These are phyloP conservation scores for Sclerotinia minor DNA, from an alignment of 2,329 filamentous ascomycete genomes.

Conservation along the genomic window DNA sequence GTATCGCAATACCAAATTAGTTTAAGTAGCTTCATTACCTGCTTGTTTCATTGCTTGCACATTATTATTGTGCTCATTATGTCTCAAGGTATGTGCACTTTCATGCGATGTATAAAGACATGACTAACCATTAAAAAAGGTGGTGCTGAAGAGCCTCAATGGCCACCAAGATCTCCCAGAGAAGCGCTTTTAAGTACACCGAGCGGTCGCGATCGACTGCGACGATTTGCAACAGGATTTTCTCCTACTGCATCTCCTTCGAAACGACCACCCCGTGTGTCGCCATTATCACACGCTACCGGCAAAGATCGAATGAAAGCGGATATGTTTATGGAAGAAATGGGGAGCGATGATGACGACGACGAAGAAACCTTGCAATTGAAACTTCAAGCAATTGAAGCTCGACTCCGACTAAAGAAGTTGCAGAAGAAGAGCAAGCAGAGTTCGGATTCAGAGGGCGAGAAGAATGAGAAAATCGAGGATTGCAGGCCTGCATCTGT, in stretches of 20 bases:
- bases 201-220: conserved; percentile 73
- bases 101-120: not conserved
- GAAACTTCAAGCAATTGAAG: conserved; percentile 84
- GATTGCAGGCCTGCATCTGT: conserved; percentile 28
- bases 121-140: conserved; percentile 19
- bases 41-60: conserved; percentile 16
- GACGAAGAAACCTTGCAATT: conserved; percentile 87
- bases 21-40: conserved; percentile 13
- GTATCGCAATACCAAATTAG: not conserved
- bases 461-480: conserved; percentile 24
- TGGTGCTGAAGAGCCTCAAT: conserved; percentile 44
- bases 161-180: conserved; percentile 67
- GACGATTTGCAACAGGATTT: conserved; percentile 64
- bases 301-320: conserved; percentile 31
- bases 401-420: conserved; percentile 82
- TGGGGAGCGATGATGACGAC: conserved; percentile 61
- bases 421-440: conserved; percentile 64
- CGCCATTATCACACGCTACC: conserved; percentile 30
- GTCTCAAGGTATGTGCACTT: conserved; percentile 25
- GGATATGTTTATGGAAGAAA: conserved; percentile 42
- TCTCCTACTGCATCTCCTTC: conserved; percentile 70
- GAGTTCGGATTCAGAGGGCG: conserved; percentile 37
- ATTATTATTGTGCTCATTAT: conserved; percentile 15
- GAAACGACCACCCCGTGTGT: conserved; percentile 46
- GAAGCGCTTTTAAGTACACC: conserved; percentile 69